Evolutionary conservation across 176 grass and related monocot genomes (phyloP).

Genomic region (Phyllostachys edulis): DNA sequence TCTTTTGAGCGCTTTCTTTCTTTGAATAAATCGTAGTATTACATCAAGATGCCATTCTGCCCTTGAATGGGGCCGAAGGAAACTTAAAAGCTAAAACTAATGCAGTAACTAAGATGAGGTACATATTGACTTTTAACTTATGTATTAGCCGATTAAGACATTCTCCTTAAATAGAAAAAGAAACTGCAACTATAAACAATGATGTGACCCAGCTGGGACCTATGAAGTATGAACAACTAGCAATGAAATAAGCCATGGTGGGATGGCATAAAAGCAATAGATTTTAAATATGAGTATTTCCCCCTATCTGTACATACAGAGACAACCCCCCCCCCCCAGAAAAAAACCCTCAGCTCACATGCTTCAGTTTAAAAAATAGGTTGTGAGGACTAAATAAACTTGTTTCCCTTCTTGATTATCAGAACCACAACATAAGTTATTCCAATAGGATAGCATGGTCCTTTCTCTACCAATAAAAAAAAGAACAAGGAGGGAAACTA

Average conservation of each 20-base stretch:
- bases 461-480: background rate
- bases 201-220: background rate
- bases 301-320: background rate
- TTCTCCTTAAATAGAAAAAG: background rate
- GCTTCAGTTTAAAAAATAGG: background rate
- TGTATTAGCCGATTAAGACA: background rate
- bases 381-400: background rate
- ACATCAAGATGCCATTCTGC: background rate
- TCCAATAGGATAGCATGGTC: background rate
- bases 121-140: background rate
- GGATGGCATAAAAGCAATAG: background rate
- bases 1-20: too few species aligned
- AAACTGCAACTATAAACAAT: background rate
- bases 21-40: too few species aligned
- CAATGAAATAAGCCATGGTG: background rate
- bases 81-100: background rate
- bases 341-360: background rate
- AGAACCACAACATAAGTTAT: background rate
- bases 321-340: background rate
- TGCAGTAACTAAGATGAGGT: conserved; percentile 1
- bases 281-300: background rate
- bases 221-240: background rate
- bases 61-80: background rate
- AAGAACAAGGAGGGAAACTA: background rate
- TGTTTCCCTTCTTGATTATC: conserved; percentile 1